Percentiles rank a stretch among this genome's conserved stretches.
Conservation (phyloP, 2,329 filamentous ascomycete species). For the Sclerotinia sclerotiorum region DNA sequence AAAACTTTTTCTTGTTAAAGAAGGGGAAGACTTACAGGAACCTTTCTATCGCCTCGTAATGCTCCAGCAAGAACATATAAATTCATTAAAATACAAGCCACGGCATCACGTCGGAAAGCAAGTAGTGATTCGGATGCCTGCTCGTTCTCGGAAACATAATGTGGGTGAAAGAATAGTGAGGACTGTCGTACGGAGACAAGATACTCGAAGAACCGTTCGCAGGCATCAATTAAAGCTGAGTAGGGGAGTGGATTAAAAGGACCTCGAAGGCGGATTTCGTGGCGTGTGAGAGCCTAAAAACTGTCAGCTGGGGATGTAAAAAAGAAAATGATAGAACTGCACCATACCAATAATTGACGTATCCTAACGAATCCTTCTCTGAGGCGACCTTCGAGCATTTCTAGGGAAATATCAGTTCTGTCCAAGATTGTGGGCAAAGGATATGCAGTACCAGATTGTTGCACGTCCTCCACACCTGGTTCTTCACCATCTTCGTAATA, state of each 20-base stretch:
- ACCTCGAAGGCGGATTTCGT: conserved; percentile 58
- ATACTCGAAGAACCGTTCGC: conserved; percentile 60
- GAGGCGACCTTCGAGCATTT: conserved; percentile 59
- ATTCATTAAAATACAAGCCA: conserved; percentile 57
- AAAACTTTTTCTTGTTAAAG: neutral
- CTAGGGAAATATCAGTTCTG: conserved; percentile 35
- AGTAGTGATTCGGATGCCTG: conserved; percentile 52
- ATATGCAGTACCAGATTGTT: conserved; percentile 44
- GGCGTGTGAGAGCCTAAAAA: conserved; percentile 51
- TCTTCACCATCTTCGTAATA: conserved; percentile 57
- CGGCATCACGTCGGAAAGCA: conserved; percentile 54
- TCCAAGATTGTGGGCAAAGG: neutral
- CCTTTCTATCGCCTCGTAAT: conserved; percentile 50
- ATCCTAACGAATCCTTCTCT: conserved; percentile 60
- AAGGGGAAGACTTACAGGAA: conserved; percentile 42
- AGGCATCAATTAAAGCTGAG: conserved; percentile 54
- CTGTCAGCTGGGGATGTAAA: conserved; percentile 5
- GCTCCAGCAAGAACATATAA: conserved; percentile 59
- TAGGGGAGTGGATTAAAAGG: conserved; percentile 59
- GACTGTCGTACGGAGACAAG: conserved; percentile 58
- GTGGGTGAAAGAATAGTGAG: conserved; percentile 57
- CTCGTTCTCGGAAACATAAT: conserved; percentile 51
- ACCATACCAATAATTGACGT: conserved; percentile 49
- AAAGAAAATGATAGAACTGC: neutral
- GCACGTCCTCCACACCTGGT: conserved; percentile 52